Conservation (phyloP, 148 eudicot genomes). For the Euryodendron excelsum region DNA sequence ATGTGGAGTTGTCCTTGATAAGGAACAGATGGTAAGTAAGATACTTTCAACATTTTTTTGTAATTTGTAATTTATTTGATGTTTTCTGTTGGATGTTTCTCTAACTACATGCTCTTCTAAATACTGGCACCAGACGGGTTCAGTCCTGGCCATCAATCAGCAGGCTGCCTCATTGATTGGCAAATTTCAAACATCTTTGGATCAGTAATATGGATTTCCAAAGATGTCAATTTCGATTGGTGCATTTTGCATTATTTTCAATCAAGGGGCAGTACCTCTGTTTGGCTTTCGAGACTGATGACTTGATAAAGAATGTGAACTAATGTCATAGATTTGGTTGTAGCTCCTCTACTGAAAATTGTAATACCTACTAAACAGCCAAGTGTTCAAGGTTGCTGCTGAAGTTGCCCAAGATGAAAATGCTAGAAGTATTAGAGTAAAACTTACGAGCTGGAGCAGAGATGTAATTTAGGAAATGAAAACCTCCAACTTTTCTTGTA, state of each 20-base stretch:
- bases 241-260: not conserved
- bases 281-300: not conserved
- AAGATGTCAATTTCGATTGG: not conserved
- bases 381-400: not conserved
- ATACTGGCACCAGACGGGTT: not conserved
- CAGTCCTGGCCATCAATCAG: not conserved
- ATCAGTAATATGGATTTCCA: not conserved
- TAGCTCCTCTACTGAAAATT: not conserved
- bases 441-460: not conserved
- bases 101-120: not conserved
- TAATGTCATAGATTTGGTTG: not conserved
- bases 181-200: not conserved
- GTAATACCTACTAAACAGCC: not conserved
- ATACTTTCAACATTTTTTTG: not conserved
- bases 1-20: constrained; percentile 87
- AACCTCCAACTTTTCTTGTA: not conserved
- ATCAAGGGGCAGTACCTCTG: not conserved
- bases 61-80: not conserved
- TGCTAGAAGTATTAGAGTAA: too few relatives aligned
- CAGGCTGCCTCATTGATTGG: not conserved
- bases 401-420: too few relatives aligned
- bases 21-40: constrained; percentile 73
- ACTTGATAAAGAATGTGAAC: not conserved
- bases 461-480: not conserved
- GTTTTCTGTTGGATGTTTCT: not conserved